Evolutionary conservation across 768 basidiomycete genomes (phyloP), one percentile per base, ranked within the genome.

Genomic region (Suillus tomentosus): DNA sequence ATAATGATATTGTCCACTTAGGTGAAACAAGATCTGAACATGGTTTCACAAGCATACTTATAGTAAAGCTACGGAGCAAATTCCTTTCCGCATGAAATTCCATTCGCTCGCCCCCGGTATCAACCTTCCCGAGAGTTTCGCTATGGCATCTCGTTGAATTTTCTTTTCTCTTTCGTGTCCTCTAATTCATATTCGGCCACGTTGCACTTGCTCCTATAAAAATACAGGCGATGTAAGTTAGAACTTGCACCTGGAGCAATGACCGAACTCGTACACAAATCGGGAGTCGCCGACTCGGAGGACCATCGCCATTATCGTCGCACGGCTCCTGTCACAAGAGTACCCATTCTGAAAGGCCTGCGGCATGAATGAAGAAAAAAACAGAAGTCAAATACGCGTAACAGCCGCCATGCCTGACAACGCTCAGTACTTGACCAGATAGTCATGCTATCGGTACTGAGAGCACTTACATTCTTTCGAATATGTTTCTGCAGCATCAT

Each of bases 201-300:
- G 42, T 55, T 24, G 47, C 42, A 69, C 71, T 74, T 60, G 65
- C 69, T 54, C 82, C 79, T 5, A 77, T 82, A 53, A 87, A 84
- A 65, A 90, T 78, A 9, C 88, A 87, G 34, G 83, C 83, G 66
- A 92, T 73, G 0, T 91, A 17, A 27, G 50, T 27, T 15, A 9
- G 3, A 51, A 9, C 50, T 93, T 45, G 87, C 73, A 1, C 89
- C 89, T 72, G 94, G 92, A 3, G 89, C 83, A 14, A 84, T 82
- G 9, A 93, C 87, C 92, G 90, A 56, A 86, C 82, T 87, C 81
- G 70, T 92, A 89, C 78, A 91, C 82, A 54, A 82, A 81, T 64
- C 76, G 78, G 0, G 85, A 83, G 68, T 91, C 79, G 24, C 91
- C 7, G 48, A 31, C 31, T 31, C 31, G 31, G 5, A 13, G 48